phyloP scores from a whole-genome alignment of 2,329 filamentous ascomycete species.

The Curvularia spicifera region DNA sequence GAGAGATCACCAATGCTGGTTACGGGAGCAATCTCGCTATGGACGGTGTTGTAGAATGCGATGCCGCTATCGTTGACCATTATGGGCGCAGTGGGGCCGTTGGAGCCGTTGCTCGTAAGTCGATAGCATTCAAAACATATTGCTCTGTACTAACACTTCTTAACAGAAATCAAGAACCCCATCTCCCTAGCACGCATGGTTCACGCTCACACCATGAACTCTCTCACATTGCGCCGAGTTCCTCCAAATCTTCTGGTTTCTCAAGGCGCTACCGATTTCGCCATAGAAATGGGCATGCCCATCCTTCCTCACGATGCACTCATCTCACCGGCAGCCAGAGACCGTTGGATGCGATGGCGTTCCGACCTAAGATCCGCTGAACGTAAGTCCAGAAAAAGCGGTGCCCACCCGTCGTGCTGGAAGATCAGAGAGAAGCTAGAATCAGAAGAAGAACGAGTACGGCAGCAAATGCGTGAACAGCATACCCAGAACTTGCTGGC shows the following conservation, averaged over 20 bases:
- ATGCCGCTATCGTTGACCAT: constrained; percentile 92
- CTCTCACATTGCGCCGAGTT: constrained; percentile 83
- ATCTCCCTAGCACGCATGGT: constrained; percentile 85
- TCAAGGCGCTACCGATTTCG: constrained; percentile 85
- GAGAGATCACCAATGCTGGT: constrained; percentile 94
- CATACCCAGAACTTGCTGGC: constrained; percentile 48
- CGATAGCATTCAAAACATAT: not conserved
- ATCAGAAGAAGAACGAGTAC: constrained; percentile 39
- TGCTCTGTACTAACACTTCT: constrained; percentile 25
- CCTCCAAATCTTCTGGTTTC: constrained; percentile 92
- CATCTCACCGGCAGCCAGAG: constrained; percentile 78
- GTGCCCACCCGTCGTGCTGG: constrained; percentile 38
- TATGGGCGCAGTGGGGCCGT: constrained; percentile 89
- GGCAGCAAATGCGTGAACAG: constrained; percentile 44
- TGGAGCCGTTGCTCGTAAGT: constrained; percentile 86
- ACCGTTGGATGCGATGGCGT: constrained; percentile 81
- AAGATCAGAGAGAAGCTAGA: constrained; percentile 29
- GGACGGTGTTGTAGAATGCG: constrained; percentile 90
- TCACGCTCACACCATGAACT: constrained; percentile 75
- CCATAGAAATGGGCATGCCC: constrained; percentile 75
- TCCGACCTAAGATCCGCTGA: constrained; percentile 71
- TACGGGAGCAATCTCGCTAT: constrained; percentile 94
- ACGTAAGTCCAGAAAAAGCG: constrained; percentile 49
- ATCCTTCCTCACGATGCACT: constrained; percentile 77
- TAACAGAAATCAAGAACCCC: constrained; percentile 85